Conservation (phyloP, 1,284 basidiomycete species). For the Lentinula novae-zelandiae region DNA sequence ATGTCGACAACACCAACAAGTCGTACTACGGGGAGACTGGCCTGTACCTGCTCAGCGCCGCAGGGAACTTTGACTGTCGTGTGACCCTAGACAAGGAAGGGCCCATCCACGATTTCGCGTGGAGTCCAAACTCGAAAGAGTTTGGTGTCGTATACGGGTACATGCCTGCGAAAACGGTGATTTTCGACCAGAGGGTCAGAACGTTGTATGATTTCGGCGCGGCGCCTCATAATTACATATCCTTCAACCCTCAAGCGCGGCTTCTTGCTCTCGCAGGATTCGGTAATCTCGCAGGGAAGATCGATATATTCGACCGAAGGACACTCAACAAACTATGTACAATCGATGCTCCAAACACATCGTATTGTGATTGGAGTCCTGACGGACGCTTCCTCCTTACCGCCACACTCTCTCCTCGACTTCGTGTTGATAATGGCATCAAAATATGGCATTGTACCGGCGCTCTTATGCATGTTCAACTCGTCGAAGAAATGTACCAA, state of each 20-base stretch:
- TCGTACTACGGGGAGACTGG: slow-evolving; percentile 98
- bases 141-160: slow-evolving; percentile 96
- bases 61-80: slow-evolving; percentile 93
- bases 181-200: slow-evolving; percentile 91
- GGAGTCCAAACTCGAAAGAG: slow-evolving; percentile 98
- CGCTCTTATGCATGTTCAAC: slow-evolving; percentile 76
- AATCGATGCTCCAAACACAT: slow-evolving; percentile 92
- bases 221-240: slow-evolving; percentile 87
- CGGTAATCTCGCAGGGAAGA: slow-evolving; percentile 92
- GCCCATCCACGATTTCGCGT: slow-evolving; percentile 94
- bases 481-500: slow-evolving; percentile 86
- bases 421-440: slow-evolving; percentile 96
- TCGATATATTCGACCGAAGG: slow-evolving; percentile 90
- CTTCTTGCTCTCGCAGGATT: slow-evolving; percentile 91
- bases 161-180: slow-evolving; percentile 92
- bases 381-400: slow-evolving; percentile 93
- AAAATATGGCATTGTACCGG: slow-evolving; percentile 95
- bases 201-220: slow-evolving; percentile 89
- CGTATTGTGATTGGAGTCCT: slow-evolving; percentile 93
- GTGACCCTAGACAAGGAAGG: slow-evolving; percentile 96
- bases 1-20: slow-evolving; percentile 96
- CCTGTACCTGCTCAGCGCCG: slow-evolving; percentile 89
- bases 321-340: slow-evolving; percentile 80
- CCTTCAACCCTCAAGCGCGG: slow-evolving; percentile 93
- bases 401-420: slow-evolving; percentile 88